Evolutionary conservation across 2,329 filamentous ascomycete species (phyloP).

Genomic region (Fusarium irregulare): DNA sequence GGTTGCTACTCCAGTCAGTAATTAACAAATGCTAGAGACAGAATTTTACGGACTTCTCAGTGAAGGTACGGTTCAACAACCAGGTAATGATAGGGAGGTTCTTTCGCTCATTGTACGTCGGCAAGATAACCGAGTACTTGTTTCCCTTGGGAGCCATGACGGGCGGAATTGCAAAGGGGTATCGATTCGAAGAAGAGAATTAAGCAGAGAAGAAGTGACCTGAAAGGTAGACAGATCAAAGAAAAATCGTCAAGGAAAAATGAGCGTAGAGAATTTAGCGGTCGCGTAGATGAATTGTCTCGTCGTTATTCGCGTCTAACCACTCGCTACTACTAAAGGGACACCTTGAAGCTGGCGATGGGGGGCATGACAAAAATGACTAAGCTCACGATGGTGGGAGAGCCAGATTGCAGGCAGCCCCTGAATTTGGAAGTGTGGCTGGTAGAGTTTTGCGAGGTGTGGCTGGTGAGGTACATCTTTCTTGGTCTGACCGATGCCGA

Average conservation of each 20-base stretch:
- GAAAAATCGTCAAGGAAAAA: conserved; percentile 32
- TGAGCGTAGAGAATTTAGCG: conserved; percentile 42
- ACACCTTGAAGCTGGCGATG: conserved; percentile 42
- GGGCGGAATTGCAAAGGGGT: conserved; percentile 20
- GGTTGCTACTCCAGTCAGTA: conserved; percentile 67
- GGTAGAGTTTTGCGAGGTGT: not conserved
- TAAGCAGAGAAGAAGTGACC: not conserved
- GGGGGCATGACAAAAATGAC: conserved; percentile 24
- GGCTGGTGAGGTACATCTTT: conserved; percentile 18
- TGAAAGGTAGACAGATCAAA: not conserved
- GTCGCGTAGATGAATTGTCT: conserved; percentile 37
- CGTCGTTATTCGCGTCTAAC: conserved; percentile 41
- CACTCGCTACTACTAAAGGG: conserved; percentile 37
- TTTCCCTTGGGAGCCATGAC: conserved; percentile 65
- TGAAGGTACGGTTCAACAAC: conserved; percentile 93
- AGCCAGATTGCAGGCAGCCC: conserved; percentile 44
- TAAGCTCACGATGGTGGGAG: conserved; percentile 39
- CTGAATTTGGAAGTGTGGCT: conserved; percentile 40
- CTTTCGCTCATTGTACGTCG: conserved; percentile 97
- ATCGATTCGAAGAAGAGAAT: conserved; percentile 4
- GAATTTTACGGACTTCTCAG: conserved; percentile 73
- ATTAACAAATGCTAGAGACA: rapidly evolving
- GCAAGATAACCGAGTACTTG: conserved; percentile 97
- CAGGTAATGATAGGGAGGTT: conserved; percentile 97
- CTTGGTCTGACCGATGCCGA: conserved; percentile 23